phyloP scores from a whole-genome alignment of 2,329 filamentous ascomycete species.

The Tolypocladium nubicola region DNA sequence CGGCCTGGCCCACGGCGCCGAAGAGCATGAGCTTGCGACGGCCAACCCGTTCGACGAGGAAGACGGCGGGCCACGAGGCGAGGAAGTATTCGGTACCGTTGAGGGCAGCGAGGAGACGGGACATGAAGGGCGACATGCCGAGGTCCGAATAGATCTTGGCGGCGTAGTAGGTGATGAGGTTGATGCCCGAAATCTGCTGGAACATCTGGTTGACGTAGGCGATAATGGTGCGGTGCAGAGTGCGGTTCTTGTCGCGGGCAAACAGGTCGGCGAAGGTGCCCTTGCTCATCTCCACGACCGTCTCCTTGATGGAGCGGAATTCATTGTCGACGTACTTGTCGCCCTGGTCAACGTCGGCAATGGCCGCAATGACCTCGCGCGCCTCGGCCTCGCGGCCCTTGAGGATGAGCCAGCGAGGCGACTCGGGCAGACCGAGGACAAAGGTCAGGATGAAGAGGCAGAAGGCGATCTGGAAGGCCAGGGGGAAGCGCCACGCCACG shows the following conservation, averaged over 20 bases:
- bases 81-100: constrained; percentile 43
- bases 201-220: constrained; percentile 54
- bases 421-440: constrained; percentile 43
- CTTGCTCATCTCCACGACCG: constrained; percentile 59
- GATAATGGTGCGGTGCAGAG: constrained; percentile 47
- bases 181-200: constrained; percentile 53
- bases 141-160: constrained; percentile 47
- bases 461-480: constrained; percentile 45
- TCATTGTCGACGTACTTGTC: constrained; percentile 49
- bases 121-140: constrained; percentile 40
- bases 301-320: constrained; percentile 50
- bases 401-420: constrained; percentile 36
- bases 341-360: constrained; percentile 43
- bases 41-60: constrained; percentile 55
- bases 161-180: constrained; percentile 54
- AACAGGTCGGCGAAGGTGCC: constrained; percentile 49
- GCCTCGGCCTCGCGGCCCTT: constrained; percentile 37
- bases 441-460: constrained; percentile 45
- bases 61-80: constrained; percentile 50
- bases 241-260: constrained; percentile 43
- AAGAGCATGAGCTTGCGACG: constrained; percentile 64
- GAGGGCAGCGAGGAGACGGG: constrained; percentile 42
- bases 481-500: constrained; percentile 46
- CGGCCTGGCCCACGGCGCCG: constrained; percentile 51
- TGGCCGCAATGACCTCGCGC: constrained; percentile 33